Evolutionary conservation across 2,329 filamentous ascomycete genomes (phyloP).

Genomic region (Exophiala bonariae): DNA sequence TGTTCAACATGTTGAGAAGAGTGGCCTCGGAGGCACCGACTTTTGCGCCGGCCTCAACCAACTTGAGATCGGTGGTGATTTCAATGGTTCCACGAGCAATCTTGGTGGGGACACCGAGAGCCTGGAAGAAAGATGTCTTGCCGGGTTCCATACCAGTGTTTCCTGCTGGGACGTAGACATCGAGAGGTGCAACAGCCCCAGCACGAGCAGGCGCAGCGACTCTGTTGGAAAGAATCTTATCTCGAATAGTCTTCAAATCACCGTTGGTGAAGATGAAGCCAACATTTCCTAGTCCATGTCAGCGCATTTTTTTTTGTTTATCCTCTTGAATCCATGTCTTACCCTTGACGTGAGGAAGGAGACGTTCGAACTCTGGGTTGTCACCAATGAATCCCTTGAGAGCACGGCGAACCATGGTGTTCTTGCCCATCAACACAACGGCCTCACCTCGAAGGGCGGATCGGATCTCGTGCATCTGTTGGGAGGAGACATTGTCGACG

Average conservation of each 20-base stretch:
- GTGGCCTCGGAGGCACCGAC: conserved; percentile 99
- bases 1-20: conserved; percentile 99
- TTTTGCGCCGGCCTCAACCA: conserved; percentile 88
- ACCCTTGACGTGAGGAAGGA: conserved; percentile 91
- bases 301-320: conserved; percentile 10
- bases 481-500: conserved; percentile 94
- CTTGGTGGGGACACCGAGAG: conserved; percentile 99
- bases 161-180: conserved; percentile 94
- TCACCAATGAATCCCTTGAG: conserved; percentile 91
- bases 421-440: conserved; percentile 99
- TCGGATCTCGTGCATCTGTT: conserved; percentile 99
- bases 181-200: conserved; percentile 88
- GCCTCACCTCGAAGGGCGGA: conserved; percentile 83
- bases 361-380: conserved; percentile 95
- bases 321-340: conserved; percentile 11
- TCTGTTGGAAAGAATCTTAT: conserved; percentile 95
- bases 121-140: conserved; percentile 99
- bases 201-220: conserved; percentile 97
- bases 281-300: conserved; percentile 68
- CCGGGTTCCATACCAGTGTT: conserved; percentile 99
- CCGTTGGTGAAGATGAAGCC: conserved; percentile 99
- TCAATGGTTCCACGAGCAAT: conserved; percentile 99
- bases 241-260: conserved; percentile 88
- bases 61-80: conserved; percentile 97
- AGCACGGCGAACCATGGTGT: conserved; percentile 99